Conservation (phyloP, 164 flowering plant species). For the Vitis rupestris region DNA sequence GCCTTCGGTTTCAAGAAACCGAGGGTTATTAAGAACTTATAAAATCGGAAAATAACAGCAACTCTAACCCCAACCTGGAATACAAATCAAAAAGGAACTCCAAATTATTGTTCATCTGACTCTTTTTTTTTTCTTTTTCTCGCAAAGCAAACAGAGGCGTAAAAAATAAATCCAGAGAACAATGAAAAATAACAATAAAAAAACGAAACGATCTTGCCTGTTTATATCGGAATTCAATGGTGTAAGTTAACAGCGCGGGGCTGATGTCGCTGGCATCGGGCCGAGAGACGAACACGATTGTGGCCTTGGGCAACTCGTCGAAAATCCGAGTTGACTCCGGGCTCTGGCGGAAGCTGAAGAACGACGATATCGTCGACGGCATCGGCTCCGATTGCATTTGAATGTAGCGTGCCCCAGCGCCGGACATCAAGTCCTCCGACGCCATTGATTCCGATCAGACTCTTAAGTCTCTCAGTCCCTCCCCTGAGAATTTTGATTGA, state of each 20-base stretch:
- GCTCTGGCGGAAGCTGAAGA: slow-evolving; percentile 30
- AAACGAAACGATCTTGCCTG: slow-evolving; percentile 42
- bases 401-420: slow-evolving; percentile 39
- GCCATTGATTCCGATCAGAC: slow-evolving; percentile 28
- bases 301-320: slow-evolving; percentile 86
- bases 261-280: slow-evolving; percentile 92
- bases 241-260: slow-evolving; percentile 79
- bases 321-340: slow-evolving; percentile 61
- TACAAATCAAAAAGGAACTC: no score
- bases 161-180: not conserved
- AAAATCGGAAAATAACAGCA: no score
- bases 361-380: slow-evolving; percentile 32
- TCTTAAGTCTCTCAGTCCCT: not conserved
- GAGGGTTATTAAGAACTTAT: no score
- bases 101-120: not conserved
- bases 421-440: slow-evolving; percentile 52
- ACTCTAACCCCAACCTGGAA: no score
- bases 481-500: not conserved
- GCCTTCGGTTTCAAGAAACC: no score
- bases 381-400: slow-evolving; percentile 66
- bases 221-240: slow-evolving; percentile 79
- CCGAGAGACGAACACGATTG: slow-evolving; percentile 82
- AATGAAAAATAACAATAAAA: not conserved
- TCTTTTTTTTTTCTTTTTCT: not conserved
- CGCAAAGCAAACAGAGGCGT: not conserved